phyloP scores from a whole-genome alignment of 2,329 filamentous ascomycete species.

The Hypomyces rosellus region DNA sequence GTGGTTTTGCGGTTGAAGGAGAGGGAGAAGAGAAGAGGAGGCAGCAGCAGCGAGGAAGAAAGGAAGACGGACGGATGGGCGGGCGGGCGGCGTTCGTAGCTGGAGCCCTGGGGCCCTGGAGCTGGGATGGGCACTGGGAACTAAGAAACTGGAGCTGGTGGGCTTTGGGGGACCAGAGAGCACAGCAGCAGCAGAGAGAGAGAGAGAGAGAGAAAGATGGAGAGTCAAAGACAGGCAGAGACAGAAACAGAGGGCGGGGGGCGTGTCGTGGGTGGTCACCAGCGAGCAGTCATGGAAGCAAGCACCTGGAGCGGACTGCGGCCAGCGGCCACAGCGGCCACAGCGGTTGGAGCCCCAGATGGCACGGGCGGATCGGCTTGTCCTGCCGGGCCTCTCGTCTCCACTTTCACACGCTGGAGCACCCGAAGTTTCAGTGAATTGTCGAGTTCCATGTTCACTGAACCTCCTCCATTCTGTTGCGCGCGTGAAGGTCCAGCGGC shows the following conservation, averaged over 20 bases:
- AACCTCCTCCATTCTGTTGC: too few relatives aligned
- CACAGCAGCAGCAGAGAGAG: neutral
- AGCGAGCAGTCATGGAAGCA: neutral
- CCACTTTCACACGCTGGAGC: constrained; percentile 7
- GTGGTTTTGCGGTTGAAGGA: neutral
- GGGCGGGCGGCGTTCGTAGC: neutral
- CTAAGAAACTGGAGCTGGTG: neutral
- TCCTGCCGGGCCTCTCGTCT: constrained; percentile 13
- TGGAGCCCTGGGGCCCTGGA: too few relatives aligned
- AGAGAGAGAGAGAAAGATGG: neutral
- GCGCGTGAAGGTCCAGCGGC: too few relatives aligned
- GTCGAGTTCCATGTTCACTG: too few relatives aligned
- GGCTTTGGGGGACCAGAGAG: constrained; percentile 2
- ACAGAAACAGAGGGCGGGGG: constrained; percentile 2
- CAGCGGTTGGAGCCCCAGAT: constrained; percentile 11
- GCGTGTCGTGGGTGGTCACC: constrained; percentile 6
- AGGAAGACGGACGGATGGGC: neutral
- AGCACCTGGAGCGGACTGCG: constrained; percentile 1
- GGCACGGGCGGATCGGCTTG: constrained; percentile 17
- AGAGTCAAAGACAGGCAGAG: neutral
- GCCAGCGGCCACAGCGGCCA: constrained; percentile 13
- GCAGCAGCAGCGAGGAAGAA: neutral
- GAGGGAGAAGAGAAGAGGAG: neutral
- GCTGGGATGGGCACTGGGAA: too few relatives aligned
- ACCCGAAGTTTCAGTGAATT: neutral